Base-by-base conservation (phyloP, 352 stramenopile species). In the Globisporangium perplexum region DNA sequence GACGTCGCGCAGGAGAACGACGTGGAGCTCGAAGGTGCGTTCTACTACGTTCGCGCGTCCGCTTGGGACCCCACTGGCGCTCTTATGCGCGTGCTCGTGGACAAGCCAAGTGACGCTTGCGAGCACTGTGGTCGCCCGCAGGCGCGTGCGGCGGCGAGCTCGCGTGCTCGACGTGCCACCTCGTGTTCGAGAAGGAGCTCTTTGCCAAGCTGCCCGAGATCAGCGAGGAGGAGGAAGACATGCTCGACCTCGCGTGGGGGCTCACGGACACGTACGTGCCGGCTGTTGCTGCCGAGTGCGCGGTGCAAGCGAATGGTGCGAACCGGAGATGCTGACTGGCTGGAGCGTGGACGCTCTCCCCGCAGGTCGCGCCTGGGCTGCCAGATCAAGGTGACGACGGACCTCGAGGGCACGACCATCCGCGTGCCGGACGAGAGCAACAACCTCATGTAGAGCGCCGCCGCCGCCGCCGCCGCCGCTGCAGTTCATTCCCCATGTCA, bases 171-270 rank as follows among this genome's bases (percentile, higher is more conserved):
- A 98, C 93, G 30, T 98, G 93, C 71, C 92, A 98, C 74, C 64
- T 97, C 46, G 72, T 98, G 38, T 93, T 98, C 39, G 79, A 91
- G 48, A 80, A 97, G 60, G 79, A 90, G 20, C 74, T 96, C 33
- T 98, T 86, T 53, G 85, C 95, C 26, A 69, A 79, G 41, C 68
- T 98, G 22, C 90, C 90, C 11, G 70, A 82, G 64, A 90, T 96
- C 57, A 83, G 74, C 49, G 89, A 98, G 65, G 93, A 98, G 50
- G 93, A 98, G 58, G 93, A 98, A 54, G 93, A 98, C 68, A 98
- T 98, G 93, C 83, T 98, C 26, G 93, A 98, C 71, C 59, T 98
- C 31, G 93, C 93, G 28, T 96, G 89, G 82, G 93, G 89, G 1
- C 74, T 98, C 53, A 97, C 89, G 7, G 91, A 98, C 59, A 98